These are phyloP conservation scores for Clitocybe nebularis DNA, from an alignment of 1,284 basidiomycete genomes.

Conservation along the genomic window DNA sequence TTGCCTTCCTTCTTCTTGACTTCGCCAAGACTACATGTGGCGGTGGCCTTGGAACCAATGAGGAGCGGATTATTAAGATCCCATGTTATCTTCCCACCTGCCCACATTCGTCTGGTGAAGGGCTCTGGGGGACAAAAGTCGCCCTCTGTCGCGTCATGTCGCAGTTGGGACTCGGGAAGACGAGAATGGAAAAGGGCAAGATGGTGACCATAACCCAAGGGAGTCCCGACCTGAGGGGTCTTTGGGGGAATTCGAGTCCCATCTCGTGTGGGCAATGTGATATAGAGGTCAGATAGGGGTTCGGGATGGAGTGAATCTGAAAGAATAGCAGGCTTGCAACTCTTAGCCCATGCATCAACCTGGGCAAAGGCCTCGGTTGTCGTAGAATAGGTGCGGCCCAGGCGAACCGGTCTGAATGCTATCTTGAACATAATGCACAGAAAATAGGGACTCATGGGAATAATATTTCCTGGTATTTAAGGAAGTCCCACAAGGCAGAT, in stretches of 20 bases:
- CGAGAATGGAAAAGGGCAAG: slow-evolving; percentile 74
- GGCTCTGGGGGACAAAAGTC: slow-evolving; percentile 72
- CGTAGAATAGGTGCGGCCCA: slow-evolving; percentile 16
- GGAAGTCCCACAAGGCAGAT: no score
- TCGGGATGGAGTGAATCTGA: slow-evolving; percentile 46
- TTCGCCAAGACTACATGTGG: slow-evolving; percentile 46
- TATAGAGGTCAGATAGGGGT: slow-evolving; percentile 56
- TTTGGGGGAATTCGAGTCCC: slow-evolving; percentile 39
- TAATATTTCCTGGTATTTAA: no score
- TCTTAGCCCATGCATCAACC: slow-evolving; percentile 51
- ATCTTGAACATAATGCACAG: slow-evolving; percentile 15
- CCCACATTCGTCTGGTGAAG: slow-evolving; percentile 83
- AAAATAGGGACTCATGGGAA: no score
- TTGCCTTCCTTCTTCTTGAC: slow-evolving; percentile 63
- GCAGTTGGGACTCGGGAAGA: slow-evolving; percentile 53
- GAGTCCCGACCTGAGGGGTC: slow-evolving; percentile 37
- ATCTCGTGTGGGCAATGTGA: slow-evolving; percentile 71
- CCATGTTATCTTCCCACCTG: slow-evolving; percentile 71
- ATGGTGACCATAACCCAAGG: slow-evolving; percentile 63
- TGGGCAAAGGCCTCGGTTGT: slow-evolving; percentile 11
- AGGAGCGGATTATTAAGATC: slow-evolving; percentile 42
- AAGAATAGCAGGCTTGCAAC: slow-evolving; percentile 37
- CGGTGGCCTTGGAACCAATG: slow-evolving; percentile 52
- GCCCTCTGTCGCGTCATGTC: slow-evolving; percentile 68
- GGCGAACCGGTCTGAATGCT: slow-evolving; percentile 6